phyloP scores from a whole-genome alignment of 2,329 filamentous ascomycete species.

The Fusarium chaquense region DNA sequence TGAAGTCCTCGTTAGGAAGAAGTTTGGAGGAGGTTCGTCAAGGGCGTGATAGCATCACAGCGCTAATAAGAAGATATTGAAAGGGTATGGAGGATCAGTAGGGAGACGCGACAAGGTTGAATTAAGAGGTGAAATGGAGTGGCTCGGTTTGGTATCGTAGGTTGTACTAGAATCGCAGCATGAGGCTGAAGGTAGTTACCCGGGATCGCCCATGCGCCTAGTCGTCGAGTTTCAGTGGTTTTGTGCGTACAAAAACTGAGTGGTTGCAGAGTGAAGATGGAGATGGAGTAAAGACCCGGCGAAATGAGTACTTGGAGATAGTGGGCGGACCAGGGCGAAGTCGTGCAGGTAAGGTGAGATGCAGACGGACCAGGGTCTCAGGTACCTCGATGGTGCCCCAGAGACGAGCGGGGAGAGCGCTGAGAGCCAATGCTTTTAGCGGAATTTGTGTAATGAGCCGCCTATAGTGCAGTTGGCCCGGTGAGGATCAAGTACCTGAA shows the following conservation, averaged over 20 bases:
- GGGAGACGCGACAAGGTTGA: constrained; percentile 17
- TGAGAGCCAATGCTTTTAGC: constrained; percentile 39
- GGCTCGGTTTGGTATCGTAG: constrained; percentile 2
- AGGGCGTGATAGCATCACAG: constrained; percentile 34
- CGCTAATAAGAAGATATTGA: constrained; percentile 25
- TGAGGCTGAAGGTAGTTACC: constrained; percentile 31
- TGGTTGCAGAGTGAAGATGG: constrained; percentile 45
- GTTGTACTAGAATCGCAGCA: constrained; percentile 28
- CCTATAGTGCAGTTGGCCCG: constrained; percentile 27
- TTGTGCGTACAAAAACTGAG: constrained; percentile 46
- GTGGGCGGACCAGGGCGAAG: constrained; percentile 38
- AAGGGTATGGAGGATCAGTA: constrained; percentile 18
- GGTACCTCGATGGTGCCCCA: constrained; percentile 38
- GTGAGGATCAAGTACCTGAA: constrained; percentile 12
- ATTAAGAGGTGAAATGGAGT: constrained; percentile 5
- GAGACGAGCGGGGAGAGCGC: constrained; percentile 31
- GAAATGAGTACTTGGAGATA: constrained; percentile 49
- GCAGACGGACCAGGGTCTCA: constrained; percentile 31
- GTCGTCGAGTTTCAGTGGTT: constrained; percentile 36
- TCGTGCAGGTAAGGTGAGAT: constrained; percentile 39
- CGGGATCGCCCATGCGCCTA: constrained; percentile 43
- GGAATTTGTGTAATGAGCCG: constrained; percentile 27
- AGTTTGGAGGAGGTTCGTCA: neutral
- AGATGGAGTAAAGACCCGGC: constrained; percentile 41
- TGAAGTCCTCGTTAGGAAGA: neutral